phyloP scores from a whole-genome alignment of 495 filamentous ascomycete species.

The Lasiosphaeriaceae sp. region DNA sequence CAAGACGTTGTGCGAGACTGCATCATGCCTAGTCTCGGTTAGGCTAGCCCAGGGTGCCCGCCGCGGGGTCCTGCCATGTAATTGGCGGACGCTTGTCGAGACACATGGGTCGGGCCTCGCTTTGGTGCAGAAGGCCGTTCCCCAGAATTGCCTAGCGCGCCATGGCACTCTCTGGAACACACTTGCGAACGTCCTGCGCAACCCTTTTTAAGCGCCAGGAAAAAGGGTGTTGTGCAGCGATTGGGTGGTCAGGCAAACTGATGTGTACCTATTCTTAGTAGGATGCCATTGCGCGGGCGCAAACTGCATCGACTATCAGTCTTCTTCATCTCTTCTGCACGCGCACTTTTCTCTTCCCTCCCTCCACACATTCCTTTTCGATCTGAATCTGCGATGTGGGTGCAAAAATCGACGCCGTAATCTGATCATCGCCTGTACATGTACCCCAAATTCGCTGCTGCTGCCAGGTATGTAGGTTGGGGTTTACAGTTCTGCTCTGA shows the following conservation, averaged over 20 bases:
- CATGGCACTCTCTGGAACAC: neutral
- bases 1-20: neutral
- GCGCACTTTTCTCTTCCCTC: too few species aligned
- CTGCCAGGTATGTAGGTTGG: too few species aligned
- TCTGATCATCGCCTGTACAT: too few species aligned
- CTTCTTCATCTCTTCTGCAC: neutral
- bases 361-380: too few species aligned
- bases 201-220: conserved; percentile 4
- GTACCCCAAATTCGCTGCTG: too few species aligned
- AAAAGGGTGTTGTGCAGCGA: neutral
- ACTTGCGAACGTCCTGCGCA: neutral
- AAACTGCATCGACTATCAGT: neutral
- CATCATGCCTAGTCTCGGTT: neutral
- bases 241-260: neutral
- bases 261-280: neutral
- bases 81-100: conserved; percentile 2
- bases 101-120: neutral
- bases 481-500: too few species aligned
- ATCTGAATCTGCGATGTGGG: too few species aligned
- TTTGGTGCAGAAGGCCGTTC: neutral
- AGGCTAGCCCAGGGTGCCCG: neutral
- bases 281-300: neutral
- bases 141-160: conserved; percentile 3
- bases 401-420: too few species aligned
- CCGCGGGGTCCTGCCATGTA: neutral